Evolutionary conservation across 345 rosid species (phyloP).

Genomic region (Camelina sativa): DNA sequence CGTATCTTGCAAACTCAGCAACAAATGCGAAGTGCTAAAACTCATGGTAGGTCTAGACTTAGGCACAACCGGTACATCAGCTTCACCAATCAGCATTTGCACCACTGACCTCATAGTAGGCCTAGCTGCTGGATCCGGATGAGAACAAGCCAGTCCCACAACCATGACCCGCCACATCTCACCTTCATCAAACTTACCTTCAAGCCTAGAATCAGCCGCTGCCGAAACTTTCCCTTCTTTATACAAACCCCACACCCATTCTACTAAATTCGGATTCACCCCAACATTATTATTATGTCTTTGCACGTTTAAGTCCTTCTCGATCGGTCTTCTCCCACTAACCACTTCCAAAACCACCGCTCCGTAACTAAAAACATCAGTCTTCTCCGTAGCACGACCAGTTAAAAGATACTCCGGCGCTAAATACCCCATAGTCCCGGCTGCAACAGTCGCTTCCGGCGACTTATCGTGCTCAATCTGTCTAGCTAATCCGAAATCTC

Average conservation of each 20-base stretch:
- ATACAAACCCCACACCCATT: conserved; percentile 66
- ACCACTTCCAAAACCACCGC: conserved; percentile 64
- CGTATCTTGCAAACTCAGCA: conserved; percentile 87
- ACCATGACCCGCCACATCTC: conserved; percentile 55
- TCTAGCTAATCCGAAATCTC: conserved; percentile 67
- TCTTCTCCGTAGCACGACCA: conserved; percentile 60
- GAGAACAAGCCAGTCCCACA: conserved; percentile 64
- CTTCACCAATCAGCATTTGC: conserved; percentile 53
- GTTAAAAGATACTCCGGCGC: conserved; percentile 66
- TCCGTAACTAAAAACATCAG: conserved; percentile 66
- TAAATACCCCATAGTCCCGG: conserved; percentile 69
- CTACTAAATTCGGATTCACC: conserved; percentile 53
- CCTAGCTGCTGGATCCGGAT: conserved; percentile 57
- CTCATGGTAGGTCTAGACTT: conserved; percentile 55
- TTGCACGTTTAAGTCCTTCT: conserved; percentile 48
- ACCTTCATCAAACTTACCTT: conserved; percentile 51
- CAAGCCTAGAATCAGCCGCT: conserved; percentile 59
- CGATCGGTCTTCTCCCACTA: conserved; percentile 61
- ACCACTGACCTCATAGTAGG: conserved; percentile 63
- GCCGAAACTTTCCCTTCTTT: conserved; percentile 52
- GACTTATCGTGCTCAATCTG: conserved; percentile 62
- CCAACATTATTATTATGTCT: conserved; percentile 42
- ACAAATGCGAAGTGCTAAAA: conserved; percentile 86
- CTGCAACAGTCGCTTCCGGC: conserved; percentile 62
- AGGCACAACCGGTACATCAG: conserved; percentile 46